Conservation (phyloP, 192 early-diverging fungal genomes). For the Rhizophagus prolifer region DNA sequence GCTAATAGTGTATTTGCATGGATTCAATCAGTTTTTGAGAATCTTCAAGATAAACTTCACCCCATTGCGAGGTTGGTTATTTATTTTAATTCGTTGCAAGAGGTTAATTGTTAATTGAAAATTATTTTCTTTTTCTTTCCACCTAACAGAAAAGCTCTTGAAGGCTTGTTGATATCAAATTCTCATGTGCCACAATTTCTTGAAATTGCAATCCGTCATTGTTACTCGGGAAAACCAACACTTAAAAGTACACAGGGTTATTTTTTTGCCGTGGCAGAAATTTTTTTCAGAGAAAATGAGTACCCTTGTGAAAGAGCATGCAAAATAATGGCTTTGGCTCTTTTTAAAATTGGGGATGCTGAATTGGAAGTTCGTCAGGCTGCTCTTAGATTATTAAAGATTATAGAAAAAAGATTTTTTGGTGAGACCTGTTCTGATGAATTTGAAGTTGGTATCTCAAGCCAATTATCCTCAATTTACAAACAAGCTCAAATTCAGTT, state of each 20-base stretch:
- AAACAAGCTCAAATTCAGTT: constrained; percentile 72
- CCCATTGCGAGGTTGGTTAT: constrained; percentile 52
- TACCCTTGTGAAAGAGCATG: constrained; percentile 64
- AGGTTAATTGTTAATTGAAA: neutral
- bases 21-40: constrained; percentile 65
- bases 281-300: constrained; percentile 56
- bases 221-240: constrained; percentile 67
- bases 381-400: constrained; percentile 68
- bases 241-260: constrained; percentile 66
- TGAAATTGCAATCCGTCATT: constrained; percentile 65
- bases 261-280: constrained; percentile 75
- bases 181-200: constrained; percentile 55
- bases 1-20: constrained; percentile 54
- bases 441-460: constrained; percentile 68
- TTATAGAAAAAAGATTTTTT: constrained; percentile 68
- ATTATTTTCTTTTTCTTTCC: neutral
- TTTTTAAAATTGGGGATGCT: constrained; percentile 79
- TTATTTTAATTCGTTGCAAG: neutral
- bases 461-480: constrained; percentile 73
- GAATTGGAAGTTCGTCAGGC: constrained; percentile 66
- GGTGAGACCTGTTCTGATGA: constrained; percentile 60
- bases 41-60: constrained; percentile 53
- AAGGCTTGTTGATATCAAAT: constrained; percentile 67
- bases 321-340: constrained; percentile 61
- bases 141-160: constrained; percentile 56